Percentiles rank a stretch among this genome's conserved stretches.
Conservation (phyloP, 805 yeast genomes). For the Candida quercuum region DNA sequence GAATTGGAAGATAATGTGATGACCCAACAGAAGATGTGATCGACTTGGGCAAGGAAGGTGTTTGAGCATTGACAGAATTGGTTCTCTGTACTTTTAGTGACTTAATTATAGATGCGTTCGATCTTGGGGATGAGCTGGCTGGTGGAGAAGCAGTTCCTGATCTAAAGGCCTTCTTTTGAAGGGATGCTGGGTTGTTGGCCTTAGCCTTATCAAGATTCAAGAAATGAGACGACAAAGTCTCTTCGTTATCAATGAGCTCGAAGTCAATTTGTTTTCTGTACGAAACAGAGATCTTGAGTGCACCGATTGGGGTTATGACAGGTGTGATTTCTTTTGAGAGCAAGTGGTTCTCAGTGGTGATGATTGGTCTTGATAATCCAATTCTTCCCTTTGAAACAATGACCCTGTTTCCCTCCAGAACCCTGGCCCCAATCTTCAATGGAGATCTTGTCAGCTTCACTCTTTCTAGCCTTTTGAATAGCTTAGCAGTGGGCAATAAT, state of each 20-base stretch:
- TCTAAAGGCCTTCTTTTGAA: conserved; percentile 25
- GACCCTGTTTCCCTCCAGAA: conserved; percentile 73
- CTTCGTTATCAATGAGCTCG: conserved; percentile 61
- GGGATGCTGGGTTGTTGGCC: conserved; percentile 11
- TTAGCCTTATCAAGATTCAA: conserved; percentile 35
- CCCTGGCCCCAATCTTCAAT: conserved; percentile 50
- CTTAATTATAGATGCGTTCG: conserved; percentile 37
- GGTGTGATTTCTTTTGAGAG: conserved; percentile 62
- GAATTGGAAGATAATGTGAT: conserved; percentile 14
- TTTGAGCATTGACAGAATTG: conserved; percentile 21
- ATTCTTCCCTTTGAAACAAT: conserved; percentile 79
- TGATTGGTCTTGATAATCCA: conserved; percentile 70
- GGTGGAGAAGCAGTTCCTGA: conserved; percentile 30
- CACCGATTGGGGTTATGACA: conserved; percentile 70
- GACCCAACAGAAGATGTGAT: conserved; percentile 22
- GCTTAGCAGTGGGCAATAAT: conserved; percentile 66
- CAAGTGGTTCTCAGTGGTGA: conserved; percentile 43
- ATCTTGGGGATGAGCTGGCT: conserved; percentile 28
- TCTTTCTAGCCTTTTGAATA: conserved; percentile 40
- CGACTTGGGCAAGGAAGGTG: conserved; percentile 24
- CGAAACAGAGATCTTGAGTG: conserved; percentile 68
- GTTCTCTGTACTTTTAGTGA: conserved; percentile 35
- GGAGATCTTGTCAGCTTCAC: conserved; percentile 32
- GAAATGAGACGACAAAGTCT: conserved; percentile 53
- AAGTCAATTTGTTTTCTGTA: conserved; percentile 72